phyloP scores from a whole-genome alignment of 2,329 filamentous ascomycete species.

The Eutypa lata region DNA sequence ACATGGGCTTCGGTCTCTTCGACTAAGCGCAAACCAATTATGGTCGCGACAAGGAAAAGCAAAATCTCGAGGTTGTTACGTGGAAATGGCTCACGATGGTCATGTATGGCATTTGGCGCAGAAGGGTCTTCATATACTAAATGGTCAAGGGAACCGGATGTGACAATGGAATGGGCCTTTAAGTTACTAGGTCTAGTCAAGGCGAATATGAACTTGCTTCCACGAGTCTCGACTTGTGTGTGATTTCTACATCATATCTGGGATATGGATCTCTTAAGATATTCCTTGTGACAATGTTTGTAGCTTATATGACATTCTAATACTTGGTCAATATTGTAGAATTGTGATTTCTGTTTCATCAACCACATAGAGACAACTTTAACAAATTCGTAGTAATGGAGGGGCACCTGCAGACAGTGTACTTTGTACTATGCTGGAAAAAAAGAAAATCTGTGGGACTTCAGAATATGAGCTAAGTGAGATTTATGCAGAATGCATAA shows the following conservation, averaged over 20 bases:
- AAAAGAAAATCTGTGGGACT: too few relatives aligned
- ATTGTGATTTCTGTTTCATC: too few relatives aligned
- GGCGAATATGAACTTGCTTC: conserved; percentile 25
- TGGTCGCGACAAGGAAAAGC: conserved; percentile 20
- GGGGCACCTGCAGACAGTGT: too few relatives aligned
- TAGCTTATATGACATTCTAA: too few relatives aligned
- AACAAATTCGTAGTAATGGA: too few relatives aligned
- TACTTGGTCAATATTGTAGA: too few relatives aligned
- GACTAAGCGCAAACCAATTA: conserved; percentile 51
- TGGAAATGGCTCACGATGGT: conserved; percentile 24
- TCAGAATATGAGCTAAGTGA: too few relatives aligned
- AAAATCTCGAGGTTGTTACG: conserved; percentile 22
- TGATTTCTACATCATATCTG: not conserved
- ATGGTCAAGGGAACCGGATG: conserved; percentile 7
- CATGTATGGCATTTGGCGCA: conserved; percentile 26
- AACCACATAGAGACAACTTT: too few relatives aligned
- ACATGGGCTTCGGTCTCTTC: conserved; percentile 76
- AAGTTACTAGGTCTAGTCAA: conserved; percentile 14
- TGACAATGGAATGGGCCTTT: conserved; percentile 11
- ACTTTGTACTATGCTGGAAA: too few relatives aligned
- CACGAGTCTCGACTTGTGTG: conserved; percentile 6
- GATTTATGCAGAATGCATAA: too few relatives aligned
- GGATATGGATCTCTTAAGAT: too few relatives aligned
- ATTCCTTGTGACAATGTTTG: too few relatives aligned
- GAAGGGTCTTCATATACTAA: conserved; percentile 25